phyloP scores from a whole-genome alignment of 192 early-diverging fungal genomes.

The Lobosporangium transversale region DNA sequence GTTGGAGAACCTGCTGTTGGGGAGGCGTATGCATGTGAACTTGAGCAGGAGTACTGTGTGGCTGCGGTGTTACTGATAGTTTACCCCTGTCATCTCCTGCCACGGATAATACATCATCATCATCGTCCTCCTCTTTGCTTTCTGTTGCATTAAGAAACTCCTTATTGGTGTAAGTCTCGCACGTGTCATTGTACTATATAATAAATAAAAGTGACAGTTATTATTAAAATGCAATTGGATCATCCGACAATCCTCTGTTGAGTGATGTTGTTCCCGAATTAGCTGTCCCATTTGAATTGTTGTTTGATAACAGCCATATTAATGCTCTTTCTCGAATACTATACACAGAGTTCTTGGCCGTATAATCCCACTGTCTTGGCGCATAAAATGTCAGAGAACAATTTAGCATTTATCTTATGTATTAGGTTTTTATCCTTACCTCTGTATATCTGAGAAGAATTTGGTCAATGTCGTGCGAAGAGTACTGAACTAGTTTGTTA shows the following conservation, averaged over 20 bases:
- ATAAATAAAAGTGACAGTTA: too few species aligned
- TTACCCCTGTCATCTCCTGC: constrained; percentile 48
- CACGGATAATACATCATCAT: constrained; percentile 39
- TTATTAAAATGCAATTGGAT: too few species aligned
- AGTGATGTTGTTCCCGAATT: too few species aligned
- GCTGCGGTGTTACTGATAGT: constrained; percentile 49
- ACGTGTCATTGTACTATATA: constrained; percentile 47
- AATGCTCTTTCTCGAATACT: too few species aligned
- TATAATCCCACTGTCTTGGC: too few species aligned
- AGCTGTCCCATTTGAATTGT: too few species aligned
- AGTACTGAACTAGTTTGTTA: constrained; percentile 95
- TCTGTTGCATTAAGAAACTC: constrained; percentile 42
- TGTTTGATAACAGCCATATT: too few species aligned
- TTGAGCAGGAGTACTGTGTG: constrained; percentile 39
- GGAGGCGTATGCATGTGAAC: constrained; percentile 40
- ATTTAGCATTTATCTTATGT: too few species aligned
- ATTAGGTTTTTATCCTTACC: too few species aligned
- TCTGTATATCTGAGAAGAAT: constrained; percentile 91
- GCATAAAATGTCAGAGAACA: too few species aligned
- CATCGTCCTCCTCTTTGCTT: constrained; percentile 38
- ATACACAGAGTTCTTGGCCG: too few species aligned
- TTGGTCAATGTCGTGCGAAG: constrained; percentile 93
- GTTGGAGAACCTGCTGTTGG: constrained; percentile 22
- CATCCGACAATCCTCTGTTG: too few species aligned
- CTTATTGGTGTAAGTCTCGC: constrained; percentile 52